phyloP scores from a whole-genome alignment of 2,329 filamentous ascomycete species.

The Rachicladosporium sp. region DNA sequence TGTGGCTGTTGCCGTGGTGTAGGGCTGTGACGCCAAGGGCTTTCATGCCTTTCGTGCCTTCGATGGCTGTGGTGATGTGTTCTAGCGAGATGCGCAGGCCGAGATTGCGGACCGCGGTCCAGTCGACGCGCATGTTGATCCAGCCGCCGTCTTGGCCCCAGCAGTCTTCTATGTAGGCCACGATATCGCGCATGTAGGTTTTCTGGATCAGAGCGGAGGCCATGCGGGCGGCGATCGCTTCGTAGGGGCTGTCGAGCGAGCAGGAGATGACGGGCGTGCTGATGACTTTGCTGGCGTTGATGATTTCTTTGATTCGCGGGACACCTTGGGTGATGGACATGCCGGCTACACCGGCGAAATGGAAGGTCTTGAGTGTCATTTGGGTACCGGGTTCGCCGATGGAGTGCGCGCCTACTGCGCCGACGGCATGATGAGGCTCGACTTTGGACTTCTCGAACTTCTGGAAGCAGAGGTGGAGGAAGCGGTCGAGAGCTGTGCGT shows the following conservation, averaged over 20 bases:
- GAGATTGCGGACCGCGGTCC: constrained; percentile 63
- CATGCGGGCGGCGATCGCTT: constrained; percentile 70
- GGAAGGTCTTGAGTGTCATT: constrained; percentile 99
- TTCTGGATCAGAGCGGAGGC: constrained; percentile 93
- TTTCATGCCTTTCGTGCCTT: constrained; percentile 72
- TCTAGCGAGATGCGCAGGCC: constrained; percentile 64
- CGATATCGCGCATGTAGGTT: constrained; percentile 73
- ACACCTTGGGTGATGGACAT: constrained; percentile 99
- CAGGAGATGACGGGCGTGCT: constrained; percentile 90
- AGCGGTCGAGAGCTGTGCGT: constrained; percentile 55
- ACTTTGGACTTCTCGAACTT: constrained; percentile 89
- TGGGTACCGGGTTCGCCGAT: constrained; percentile 97
- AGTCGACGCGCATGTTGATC: constrained; percentile 72
- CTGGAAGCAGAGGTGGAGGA: constrained; percentile 69
- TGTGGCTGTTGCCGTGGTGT: constrained; percentile 25
- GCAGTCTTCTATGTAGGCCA: constrained; percentile 73
- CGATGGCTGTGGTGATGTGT: constrained; percentile 67
- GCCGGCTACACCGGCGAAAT: constrained; percentile 98
- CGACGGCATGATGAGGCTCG: constrained; percentile 89
- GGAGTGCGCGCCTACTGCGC: constrained; percentile 90
- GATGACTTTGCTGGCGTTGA: constrained; percentile 91
- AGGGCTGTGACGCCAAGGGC: constrained; percentile 22
- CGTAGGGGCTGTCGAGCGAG: constrained; percentile 61
- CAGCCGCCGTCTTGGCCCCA: constrained; percentile 69
- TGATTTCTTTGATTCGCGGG: constrained; percentile 99